Evolutionary conservation across 2,329 filamentous ascomycete genomes (phyloP).

Genomic region (Diaporthe sp.): DNA sequence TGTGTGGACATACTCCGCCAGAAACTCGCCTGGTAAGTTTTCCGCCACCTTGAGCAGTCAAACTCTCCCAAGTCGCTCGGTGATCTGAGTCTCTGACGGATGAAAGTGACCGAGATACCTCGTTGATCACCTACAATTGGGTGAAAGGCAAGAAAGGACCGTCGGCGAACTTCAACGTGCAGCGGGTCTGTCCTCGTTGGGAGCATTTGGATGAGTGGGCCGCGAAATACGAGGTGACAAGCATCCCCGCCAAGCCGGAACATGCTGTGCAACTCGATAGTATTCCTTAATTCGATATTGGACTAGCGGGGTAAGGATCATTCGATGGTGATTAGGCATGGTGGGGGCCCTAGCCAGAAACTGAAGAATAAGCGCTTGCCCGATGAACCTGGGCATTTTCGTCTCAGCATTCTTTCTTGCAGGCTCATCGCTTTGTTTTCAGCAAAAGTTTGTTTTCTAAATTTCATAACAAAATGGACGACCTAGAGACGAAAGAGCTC

Average conservation of each 20-base stretch:
- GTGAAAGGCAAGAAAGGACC: background rate
- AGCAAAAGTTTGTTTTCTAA: background rate
- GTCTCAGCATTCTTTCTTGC: background rate
- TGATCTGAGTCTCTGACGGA: background rate
- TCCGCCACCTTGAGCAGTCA: background rate
- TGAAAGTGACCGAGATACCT: background rate
- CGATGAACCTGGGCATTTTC: background rate
- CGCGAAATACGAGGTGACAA: conserved; percentile 1
- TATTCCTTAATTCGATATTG: background rate
- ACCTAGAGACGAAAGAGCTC: background rate
- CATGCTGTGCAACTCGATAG: conserved; percentile 1
- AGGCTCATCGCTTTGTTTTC: background rate
- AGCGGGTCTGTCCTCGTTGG: conserved; percentile 1
- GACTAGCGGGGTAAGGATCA: background rate
- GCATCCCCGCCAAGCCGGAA: background rate
- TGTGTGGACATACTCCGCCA: background rate
- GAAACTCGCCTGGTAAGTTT: background rate
- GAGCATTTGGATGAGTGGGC: background rate
- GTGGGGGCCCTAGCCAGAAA: background rate
- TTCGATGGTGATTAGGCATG: background rate
- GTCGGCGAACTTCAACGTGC: background rate
- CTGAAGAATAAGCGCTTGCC: conserved; percentile 6
- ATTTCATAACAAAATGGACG: background rate
- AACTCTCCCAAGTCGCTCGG: background rate
- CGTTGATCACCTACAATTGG: background rate